Evolutionary conservation across 2,329 filamentous ascomycete genomes (phyloP).

Genomic region (Aspergillus tanneri): DNA sequence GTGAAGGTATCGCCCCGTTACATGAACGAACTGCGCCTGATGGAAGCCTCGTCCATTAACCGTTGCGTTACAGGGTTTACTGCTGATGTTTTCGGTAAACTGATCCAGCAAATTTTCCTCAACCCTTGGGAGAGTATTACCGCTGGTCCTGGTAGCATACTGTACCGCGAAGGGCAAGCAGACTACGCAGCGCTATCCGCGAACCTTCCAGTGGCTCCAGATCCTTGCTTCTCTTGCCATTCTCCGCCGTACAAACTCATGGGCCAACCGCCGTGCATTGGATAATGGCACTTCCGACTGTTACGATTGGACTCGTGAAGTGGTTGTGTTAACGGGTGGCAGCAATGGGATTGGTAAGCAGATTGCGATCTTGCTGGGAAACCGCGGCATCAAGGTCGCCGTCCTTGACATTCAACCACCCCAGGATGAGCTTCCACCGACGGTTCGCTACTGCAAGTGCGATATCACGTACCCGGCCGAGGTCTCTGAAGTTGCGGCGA

Average conservation of each 20-base stretch:
- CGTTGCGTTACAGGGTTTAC: slow-evolving; percentile 48
- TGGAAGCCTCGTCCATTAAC: neutral
- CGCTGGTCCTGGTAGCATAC: slow-evolving; percentile 61
- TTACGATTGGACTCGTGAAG: slow-evolving; percentile 61
- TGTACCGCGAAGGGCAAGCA: slow-evolving; percentile 63
- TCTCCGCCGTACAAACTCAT: slow-evolving; percentile 49
- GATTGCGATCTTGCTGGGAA: slow-evolving; percentile 65
- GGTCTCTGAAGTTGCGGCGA: slow-evolving; percentile 53
- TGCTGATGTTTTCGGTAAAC: slow-evolving; percentile 57
- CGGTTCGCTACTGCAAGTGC: slow-evolving; percentile 67
- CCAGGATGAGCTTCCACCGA: slow-evolving; percentile 31
- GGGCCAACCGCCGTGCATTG: slow-evolving; percentile 51
- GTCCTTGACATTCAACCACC: slow-evolving; percentile 58
- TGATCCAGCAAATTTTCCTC: slow-evolving; percentile 61
- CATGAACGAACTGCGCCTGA: neutral
- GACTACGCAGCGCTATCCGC: slow-evolving; percentile 54
- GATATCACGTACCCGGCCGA: slow-evolving; percentile 63
- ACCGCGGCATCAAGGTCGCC: slow-evolving; percentile 64
- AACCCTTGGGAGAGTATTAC: slow-evolving; percentile 65
- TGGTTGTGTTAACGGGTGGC: slow-evolving; percentile 73
- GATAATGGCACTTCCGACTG: slow-evolving; percentile 45
- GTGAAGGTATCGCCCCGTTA: slow-evolving; percentile 29
- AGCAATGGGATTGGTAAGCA: slow-evolving; percentile 69
- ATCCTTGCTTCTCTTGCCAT: slow-evolving; percentile 56
- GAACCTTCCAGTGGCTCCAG: slow-evolving; percentile 54